Percentiles rank a stretch among this genome's conserved stretches.
Conservation (phyloP, 768 basidiomycete species). For the Macrocybe gigantea region DNA sequence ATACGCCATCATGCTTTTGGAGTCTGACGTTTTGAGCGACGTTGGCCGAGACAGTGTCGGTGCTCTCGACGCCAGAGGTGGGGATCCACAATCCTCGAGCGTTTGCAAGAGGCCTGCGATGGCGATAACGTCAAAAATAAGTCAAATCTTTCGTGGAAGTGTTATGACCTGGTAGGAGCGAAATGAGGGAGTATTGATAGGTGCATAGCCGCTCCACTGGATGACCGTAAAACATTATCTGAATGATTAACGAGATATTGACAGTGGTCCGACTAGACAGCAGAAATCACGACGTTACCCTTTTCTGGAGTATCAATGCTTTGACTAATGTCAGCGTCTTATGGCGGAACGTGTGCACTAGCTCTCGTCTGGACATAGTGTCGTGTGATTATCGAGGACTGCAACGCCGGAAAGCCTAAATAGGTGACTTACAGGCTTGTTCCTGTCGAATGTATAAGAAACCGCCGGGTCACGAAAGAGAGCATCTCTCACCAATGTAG, state of each 20-base stretch:
- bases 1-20: conserved; percentile 85
- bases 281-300: conserved; percentile 38
- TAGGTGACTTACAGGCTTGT: conserved; percentile 53
- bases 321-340: conserved; percentile 92
- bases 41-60: conserved; percentile 59
- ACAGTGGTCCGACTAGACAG: not conserved
- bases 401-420: too few species aligned
- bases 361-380: conserved; percentile 58
- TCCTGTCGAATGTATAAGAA: conserved; percentile 30
- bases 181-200: conserved; percentile 95
- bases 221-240: conserved; percentile 97
- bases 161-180: conserved; percentile 78
- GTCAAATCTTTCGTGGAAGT: too few species aligned
- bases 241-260: conserved; percentile 4
- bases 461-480: not conserved
- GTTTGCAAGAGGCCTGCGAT: conserved; percentile 74
- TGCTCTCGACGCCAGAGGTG: conserved; percentile 66
- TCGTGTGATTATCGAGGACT: too few species aligned
- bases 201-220: conserved; percentile 96
- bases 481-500: conserved; percentile 75
- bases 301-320: conserved; percentile 87
- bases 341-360: conserved; percentile 91
- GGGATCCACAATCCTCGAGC: conserved; percentile 88
- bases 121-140: too few species aligned
- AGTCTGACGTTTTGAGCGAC: conserved; percentile 82